These are phyloP conservation scores for Fusarium napiforme DNA, from an alignment of 2,329 filamentous ascomycete genomes.

Conservation along the genomic window DNA sequence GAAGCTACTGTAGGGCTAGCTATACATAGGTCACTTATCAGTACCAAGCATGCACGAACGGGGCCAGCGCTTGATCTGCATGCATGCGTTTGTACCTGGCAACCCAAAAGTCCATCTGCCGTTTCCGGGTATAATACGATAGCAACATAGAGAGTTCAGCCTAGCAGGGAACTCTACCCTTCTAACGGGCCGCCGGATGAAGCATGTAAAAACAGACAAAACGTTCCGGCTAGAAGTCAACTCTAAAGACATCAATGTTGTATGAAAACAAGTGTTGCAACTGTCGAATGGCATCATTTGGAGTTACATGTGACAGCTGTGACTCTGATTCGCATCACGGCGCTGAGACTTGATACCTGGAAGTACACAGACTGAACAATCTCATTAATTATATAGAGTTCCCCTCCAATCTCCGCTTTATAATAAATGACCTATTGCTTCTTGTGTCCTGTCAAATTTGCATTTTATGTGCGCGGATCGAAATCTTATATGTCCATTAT, in stretches of 20 bases:
- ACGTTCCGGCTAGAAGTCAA: rapidly evolving
- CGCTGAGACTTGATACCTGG: no score
- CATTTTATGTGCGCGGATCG: neutral
- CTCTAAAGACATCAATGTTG: neutral
- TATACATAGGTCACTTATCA: neutral
- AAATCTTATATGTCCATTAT: neutral
- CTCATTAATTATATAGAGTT: neutral
- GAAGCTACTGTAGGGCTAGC: neutral
- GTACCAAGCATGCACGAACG: no score
- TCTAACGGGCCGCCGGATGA: neutral
- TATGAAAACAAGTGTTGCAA: rapidly evolving
- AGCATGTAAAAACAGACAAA: neutral
- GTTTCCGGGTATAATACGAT: neutral
- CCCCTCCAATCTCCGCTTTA: neutral
- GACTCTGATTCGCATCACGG: no score
- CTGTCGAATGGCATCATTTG: neutral
- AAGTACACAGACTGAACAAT: no score
- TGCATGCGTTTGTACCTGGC: neutral
- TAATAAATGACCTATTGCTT: rapidly evolving
- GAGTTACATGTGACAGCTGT: neutral
- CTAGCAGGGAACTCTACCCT: neutral
- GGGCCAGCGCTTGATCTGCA: neutral
- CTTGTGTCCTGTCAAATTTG: neutral
- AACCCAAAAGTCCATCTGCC: neutral
- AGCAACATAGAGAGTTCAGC: neutral